phyloP scores from a whole-genome alignment of 495 filamentous ascomycete species.

The Daldinia childiae region DNA sequence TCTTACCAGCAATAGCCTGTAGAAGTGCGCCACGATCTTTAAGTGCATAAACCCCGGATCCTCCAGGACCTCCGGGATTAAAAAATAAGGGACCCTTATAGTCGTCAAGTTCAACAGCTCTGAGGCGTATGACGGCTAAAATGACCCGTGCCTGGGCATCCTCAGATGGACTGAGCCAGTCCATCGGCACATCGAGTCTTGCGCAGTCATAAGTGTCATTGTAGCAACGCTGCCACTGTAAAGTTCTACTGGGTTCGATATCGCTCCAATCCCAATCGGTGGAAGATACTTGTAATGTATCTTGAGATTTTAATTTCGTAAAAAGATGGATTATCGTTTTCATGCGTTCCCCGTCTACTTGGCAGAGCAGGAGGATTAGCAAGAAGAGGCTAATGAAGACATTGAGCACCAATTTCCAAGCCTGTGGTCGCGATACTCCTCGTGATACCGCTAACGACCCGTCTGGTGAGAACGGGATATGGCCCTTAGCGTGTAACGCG shows the following conservation, averaged over 20 bases:
- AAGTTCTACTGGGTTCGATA: conserved; percentile 47
- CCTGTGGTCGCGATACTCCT: conserved; percentile 3
- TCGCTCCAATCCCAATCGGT: conserved; percentile 44
- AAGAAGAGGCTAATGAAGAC: conserved; percentile 10
- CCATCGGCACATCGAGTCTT: conserved; percentile 57
- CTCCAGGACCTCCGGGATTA: conserved; percentile 65
- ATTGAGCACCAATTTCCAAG: conserved; percentile 5
- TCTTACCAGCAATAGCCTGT: conserved; percentile 58
- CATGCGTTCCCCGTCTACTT: conserved; percentile 1
- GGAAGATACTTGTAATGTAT: neutral
- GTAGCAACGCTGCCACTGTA: conserved; percentile 52
- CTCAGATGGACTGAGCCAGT: conserved; percentile 57
- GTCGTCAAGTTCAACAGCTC: conserved; percentile 49
- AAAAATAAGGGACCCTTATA: conserved; percentile 61
- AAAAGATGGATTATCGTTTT: neutral
- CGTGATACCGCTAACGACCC: neutral
- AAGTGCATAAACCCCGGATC: conserved; percentile 55
- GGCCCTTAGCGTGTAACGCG: neutral
- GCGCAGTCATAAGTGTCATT: conserved; percentile 52
- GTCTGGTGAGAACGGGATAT: neutral
- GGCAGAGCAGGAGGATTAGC: conserved; percentile 12
- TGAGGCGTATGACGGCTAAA: conserved; percentile 58
- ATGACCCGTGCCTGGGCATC: conserved; percentile 43
- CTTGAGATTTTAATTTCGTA: neutral
- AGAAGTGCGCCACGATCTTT: conserved; percentile 49